Base-by-base conservation (phyloP, 345 rosid genomes). In the Sonneratia alba region DNA sequence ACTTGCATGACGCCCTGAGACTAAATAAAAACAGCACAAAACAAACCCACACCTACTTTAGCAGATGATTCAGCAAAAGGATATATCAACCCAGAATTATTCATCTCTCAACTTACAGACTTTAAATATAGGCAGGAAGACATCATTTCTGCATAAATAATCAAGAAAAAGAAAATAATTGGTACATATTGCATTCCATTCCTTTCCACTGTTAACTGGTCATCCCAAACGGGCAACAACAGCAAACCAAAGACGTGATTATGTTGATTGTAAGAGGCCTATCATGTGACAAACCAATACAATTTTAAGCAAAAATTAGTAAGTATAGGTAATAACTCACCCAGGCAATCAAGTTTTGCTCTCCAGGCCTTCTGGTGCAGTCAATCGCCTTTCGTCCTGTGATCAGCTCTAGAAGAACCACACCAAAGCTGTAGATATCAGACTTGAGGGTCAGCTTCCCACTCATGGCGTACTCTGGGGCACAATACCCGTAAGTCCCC, bases 401-500 rank as follows among this genome's bases (percentile, higher is more conserved):
- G 74, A 95, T 92, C 66, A 95, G 78, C 84, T 95, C 99, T 84
- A 95, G 77, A 72, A 95, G 73, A 70, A 95, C 97, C 42, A 92
- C 99, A 64, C 99, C 99, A n/a, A 92, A 95, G 83, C 98, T 78
- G 83, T 95, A 95, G 55, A 95, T 91, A 79, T 95, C 99, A 47
- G 99, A 95, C 79, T 90, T 92, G 13, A 87, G 84, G 56, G 99
- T 95, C 81, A 95, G 73, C 71, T 92, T 92, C 61, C 99, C 99
- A 48, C 96, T 95, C 98, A 92, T 92, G 37, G 97, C 97, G 36
- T 95, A 95, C 76, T 95, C 99, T 0, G 99, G 99, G 34, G 99
- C 99, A 73, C 99, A 95, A 72, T 95, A 95, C 14, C 99, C 99
- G 49, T 92, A 90, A 22, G 99, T 95, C 77, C 99, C 99, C 98